Evolutionary conservation across 225 moss, liverwort and hornwort genomes (phyloP).

Genomic region (Asterella californica): DNA sequence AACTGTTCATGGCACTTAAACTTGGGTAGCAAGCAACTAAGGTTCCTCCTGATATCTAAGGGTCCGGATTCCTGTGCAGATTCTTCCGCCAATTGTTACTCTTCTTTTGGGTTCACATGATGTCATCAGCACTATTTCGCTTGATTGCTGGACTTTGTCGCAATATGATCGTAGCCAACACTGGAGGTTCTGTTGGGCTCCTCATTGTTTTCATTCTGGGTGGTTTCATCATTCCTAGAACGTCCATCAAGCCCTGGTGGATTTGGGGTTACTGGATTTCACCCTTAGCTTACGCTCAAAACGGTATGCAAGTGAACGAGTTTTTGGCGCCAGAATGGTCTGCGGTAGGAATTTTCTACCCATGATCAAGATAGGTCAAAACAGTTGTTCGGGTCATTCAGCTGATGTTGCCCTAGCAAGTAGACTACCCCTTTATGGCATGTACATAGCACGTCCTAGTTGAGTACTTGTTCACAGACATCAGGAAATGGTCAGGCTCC

Average conservation of each 20-base stretch:
- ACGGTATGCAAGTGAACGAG: slow-evolving; percentile 39
- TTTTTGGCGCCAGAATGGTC: slow-evolving; percentile 43
- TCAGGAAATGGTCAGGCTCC: no score
- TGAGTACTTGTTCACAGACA: no score
- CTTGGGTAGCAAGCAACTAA: not conserved
- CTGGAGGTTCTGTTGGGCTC: slow-evolving; percentile 42
- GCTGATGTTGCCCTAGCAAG: no score
- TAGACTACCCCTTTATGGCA: not conserved
- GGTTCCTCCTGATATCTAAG: not conserved
- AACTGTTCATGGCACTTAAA: not conserved
- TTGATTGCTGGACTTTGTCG: slow-evolving; percentile 40
- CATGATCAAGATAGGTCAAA: not conserved
- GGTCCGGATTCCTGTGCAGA: slow-evolving; percentile 16
- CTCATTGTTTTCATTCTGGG: slow-evolving; percentile 41
- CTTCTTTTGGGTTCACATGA: slow-evolving; percentile 43
- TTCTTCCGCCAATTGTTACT: slow-evolving; percentile 42
- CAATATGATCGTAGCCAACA: slow-evolving; percentile 41
- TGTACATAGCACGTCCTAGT: not conserved
- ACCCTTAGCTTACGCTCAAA: slow-evolving; percentile 41
- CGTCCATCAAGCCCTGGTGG: slow-evolving; percentile 46
- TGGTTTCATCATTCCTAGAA: slow-evolving; percentile 45
- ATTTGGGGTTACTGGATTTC: slow-evolving; percentile 55
- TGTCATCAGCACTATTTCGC: slow-evolving; percentile 43
- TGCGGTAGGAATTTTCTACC: slow-evolving; percentile 14
- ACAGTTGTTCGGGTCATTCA: no score